Evolutionary conservation across 2,329 filamentous ascomycete genomes (phyloP), one percentile per base, ranked within the genome.

Genomic region (Diplodia scrobiculata): DNA sequence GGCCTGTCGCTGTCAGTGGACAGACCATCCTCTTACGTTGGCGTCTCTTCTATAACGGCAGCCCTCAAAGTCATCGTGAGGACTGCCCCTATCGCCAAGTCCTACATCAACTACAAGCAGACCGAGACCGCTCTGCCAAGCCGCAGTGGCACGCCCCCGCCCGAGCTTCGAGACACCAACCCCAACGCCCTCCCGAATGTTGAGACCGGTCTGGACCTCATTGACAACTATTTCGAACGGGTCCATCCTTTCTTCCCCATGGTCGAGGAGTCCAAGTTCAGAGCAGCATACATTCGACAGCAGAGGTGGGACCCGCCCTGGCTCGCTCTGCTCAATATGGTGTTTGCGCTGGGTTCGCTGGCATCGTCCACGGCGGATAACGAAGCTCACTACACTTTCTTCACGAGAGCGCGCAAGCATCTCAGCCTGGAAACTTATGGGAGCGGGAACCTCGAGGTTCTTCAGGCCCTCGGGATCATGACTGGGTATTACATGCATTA

Each of bases 401-500:
- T 90, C 76, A 84, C 84, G 69, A 83, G 86, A 32, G 87, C 89
- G 19, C 88, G 88, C 77, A 84, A 87, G 65, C 84, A 90, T 71
- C 78, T 92, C 10, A 84, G 82, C 7, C 80, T 92, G 68, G 88
- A 89, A 68, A 85, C 86, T 2, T 85, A 91, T 63, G 88, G 88
- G 2, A 89, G 87, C 70, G 87, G 88, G 52, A 87, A 89, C 70
- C 80, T 92, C n/a, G 89, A 92, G 74, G 89, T 86, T 0, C 82
- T 92, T 2, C 89, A 92, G 73, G 87, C 89, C 1, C 77, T 92
- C 17, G 86, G 86, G 2, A 81, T 92, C 29, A 86, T 91, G 71
- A 89, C 89, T 48, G 90, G 90, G 32, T 90, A 87, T 78, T 92
- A 92, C 73, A 84, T 91, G 66, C 90, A 92, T 75, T 92, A 92